These are phyloP conservation scores for Coffea canephora DNA, from an alignment of 257 asterid species.

Conservation along the genomic window DNA sequence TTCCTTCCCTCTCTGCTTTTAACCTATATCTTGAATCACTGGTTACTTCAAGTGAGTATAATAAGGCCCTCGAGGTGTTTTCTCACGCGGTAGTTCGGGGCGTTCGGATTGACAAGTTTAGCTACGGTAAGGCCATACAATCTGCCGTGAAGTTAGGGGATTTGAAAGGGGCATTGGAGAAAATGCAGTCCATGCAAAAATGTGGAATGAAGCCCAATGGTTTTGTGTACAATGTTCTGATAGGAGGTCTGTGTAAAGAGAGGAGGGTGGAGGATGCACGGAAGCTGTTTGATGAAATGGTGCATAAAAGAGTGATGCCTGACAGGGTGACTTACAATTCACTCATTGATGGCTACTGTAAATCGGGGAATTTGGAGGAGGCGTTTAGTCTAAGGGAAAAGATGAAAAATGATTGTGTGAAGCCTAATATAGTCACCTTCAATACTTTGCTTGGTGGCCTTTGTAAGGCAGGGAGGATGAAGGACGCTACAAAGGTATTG, in stretches of 20 bases:
- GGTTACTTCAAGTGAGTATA: slow-evolving; percentile 40
- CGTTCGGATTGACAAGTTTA: slow-evolving; percentile 51
- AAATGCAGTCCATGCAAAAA: slow-evolving; percentile 46
- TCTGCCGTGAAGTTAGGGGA: slow-evolving; percentile 69
- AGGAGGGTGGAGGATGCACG: slow-evolving; percentile 57
- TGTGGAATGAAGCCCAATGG: slow-evolving; percentile 39
- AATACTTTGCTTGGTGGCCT: slow-evolving; percentile 70
- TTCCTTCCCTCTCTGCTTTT: slow-evolving; percentile 54
- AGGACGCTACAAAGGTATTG: slow-evolving; percentile 46
- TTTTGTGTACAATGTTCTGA: slow-evolving; percentile 78
- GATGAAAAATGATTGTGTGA: slow-evolving; percentile 55
- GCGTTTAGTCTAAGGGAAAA: slow-evolving; percentile 51
- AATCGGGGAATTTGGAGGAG: slow-evolving; percentile 52
- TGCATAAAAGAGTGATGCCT: slow-evolving; percentile 41
- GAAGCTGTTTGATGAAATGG: slow-evolving; percentile 77
- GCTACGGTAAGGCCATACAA: slow-evolving; percentile 70
- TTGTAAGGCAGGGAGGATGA: slow-evolving; percentile 66
- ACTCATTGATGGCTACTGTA: slow-evolving; percentile 76
- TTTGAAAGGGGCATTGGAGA: slow-evolving; percentile 45
- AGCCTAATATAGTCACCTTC: slow-evolving; percentile 57
- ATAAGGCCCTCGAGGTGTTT: slow-evolving; percentile 44
- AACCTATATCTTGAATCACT: slow-evolving; percentile 56
- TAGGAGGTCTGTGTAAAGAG: slow-evolving; percentile 76
- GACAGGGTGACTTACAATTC: slow-evolving; percentile 63
- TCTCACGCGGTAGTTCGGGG: slow-evolving; percentile 49